phyloP scores from a whole-genome alignment of 495 filamentous ascomycete genomes.

The Talaromyces adpressus region DNA sequence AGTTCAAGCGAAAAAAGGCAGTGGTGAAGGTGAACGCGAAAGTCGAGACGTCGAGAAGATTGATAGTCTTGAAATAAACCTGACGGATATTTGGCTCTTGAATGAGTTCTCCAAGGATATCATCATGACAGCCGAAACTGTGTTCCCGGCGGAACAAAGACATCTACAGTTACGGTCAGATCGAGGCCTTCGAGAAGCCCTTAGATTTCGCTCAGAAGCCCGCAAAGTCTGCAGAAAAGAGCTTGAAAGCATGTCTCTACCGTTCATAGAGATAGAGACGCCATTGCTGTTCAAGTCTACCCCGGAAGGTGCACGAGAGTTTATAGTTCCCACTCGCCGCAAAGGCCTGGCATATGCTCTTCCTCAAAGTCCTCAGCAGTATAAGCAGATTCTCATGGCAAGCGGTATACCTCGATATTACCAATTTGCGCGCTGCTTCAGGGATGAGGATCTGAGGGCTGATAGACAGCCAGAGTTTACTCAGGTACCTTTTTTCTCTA shows the following conservation, averaged over 20 bases:
- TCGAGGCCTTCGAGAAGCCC: conserved; percentile 50
- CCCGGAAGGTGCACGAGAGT: conserved; percentile 91
- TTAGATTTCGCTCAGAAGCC: conserved; percentile 50
- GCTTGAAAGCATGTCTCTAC: conserved; percentile 33
- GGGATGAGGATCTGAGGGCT: conserved; percentile 88
- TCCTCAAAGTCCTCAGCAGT: conserved; percentile 95
- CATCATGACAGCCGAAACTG: conserved; percentile 60
- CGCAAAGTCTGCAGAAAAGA: conserved; percentile 44
- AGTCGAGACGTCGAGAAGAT: conserved; percentile 17
- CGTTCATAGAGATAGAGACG: conserved; percentile 81
- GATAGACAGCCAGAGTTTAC: conserved; percentile 97
- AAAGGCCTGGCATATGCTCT: conserved; percentile 77
- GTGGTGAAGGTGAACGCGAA: conserved; percentile 13
- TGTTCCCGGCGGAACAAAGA: conserved; percentile 65
- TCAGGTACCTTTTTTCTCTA: conserved; percentile 49
- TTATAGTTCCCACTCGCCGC: conserved; percentile 81
- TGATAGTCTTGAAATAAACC: conserved; percentile 50
- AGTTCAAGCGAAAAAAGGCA: conserved; percentile 37
- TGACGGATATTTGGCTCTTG: conserved; percentile 57
- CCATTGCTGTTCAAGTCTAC: conserved; percentile 96
- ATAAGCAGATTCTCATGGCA: conserved; percentile 97
- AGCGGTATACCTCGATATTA: conserved; percentile 76
- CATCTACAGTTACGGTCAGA: conserved; percentile 82
- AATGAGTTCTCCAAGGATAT: conserved; percentile 75
- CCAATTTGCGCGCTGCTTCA: conserved; percentile 91